Conservation (phyloP, 495 filamentous ascomycete genomes). For the Entonaema liquescens region DNA sequence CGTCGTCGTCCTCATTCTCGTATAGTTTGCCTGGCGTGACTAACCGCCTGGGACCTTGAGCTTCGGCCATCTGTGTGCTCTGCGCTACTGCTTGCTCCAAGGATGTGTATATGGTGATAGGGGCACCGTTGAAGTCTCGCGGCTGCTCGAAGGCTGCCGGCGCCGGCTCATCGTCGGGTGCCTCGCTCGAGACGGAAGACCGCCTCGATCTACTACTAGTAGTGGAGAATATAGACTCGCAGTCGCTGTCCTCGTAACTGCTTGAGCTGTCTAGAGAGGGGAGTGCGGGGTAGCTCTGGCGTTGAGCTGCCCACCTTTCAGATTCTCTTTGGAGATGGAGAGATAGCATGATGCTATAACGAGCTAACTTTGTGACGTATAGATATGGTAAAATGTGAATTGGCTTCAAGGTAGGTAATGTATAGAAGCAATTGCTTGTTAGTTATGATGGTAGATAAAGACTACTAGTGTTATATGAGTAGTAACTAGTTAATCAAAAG, state of each 20-base stretch:
- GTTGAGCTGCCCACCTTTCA: slow-evolving; percentile 35
- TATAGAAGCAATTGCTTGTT: slow-evolving; percentile 2
- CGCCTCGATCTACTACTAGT: slow-evolving; percentile 26
- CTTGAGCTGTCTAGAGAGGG: slow-evolving; percentile 17
- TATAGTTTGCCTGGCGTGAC: slow-evolving; percentile 47
- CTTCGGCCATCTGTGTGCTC: slow-evolving; percentile 27
- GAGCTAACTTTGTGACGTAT: slow-evolving; percentile 16
- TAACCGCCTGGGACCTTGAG: slow-evolving; percentile 31
- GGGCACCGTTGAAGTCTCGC: slow-evolving; percentile 40
- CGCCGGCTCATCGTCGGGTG: slow-evolving; percentile 35
- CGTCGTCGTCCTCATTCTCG: slow-evolving; percentile 49
- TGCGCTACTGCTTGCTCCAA: slow-evolving; percentile 44
- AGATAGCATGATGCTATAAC: slow-evolving; percentile 26
- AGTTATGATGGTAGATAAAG: slow-evolving; percentile 7
- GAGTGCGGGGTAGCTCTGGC: slow-evolving; percentile 39
- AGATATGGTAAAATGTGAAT: slow-evolving; percentile 15
- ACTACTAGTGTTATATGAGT: slow-evolving; percentile 3
- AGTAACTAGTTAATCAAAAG: not conserved
- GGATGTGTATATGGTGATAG: slow-evolving; percentile 44
- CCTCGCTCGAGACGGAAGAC: slow-evolving; percentile 43
- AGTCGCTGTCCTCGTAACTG: slow-evolving; percentile 26
- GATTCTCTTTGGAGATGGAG: slow-evolving; percentile 31
- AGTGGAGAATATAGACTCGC: slow-evolving; percentile 33
- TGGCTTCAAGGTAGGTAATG: slow-evolving; percentile 10
- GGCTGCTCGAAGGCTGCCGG: slow-evolving; percentile 32